phyloP scores from a whole-genome alignment of 176 grass and related monocot species.

The Microstegium vimineum region DNA sequence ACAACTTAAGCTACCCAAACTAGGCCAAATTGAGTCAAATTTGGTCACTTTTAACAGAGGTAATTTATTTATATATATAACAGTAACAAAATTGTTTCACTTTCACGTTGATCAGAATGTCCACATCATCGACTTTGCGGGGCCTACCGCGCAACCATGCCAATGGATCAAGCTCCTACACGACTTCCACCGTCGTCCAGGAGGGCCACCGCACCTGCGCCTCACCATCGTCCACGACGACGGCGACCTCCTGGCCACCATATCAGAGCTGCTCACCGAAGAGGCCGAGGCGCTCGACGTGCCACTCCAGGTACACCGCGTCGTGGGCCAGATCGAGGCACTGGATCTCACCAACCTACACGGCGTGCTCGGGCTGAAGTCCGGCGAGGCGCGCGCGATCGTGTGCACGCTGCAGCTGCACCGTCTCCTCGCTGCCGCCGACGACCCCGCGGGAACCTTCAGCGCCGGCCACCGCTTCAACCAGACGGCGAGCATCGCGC shows the following conservation, averaged over 20 bases:
- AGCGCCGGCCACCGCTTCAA: neutral
- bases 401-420: slow-evolving; percentile 5
- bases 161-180: slow-evolving; percentile 16
- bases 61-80: neutral
- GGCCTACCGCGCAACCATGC: neutral
- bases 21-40: neutral
- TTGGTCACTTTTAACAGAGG: too few species aligned
- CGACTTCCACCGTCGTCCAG: neutral
- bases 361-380: neutral
- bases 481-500: neutral
- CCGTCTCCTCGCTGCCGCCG: neutral
- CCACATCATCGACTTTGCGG: slow-evolving; percentile 16
- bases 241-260: neutral
- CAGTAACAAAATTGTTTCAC: neutral
- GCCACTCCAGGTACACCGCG: neutral
- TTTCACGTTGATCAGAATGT: neutral
- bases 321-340: neutral
- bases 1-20: too few species aligned
- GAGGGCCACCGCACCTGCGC: slow-evolving; percentile 8
- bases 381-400: slow-evolving; percentile 20
- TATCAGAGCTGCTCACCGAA: neutral
- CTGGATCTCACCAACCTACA: slow-evolving; percentile 8
- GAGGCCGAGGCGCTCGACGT: neutral
- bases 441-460: neutral
- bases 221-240: slow-evolving; percentile 26